Conservation (phyloP, 1,284 basidiomycete species). For the Termitomyces sp. region DNA sequence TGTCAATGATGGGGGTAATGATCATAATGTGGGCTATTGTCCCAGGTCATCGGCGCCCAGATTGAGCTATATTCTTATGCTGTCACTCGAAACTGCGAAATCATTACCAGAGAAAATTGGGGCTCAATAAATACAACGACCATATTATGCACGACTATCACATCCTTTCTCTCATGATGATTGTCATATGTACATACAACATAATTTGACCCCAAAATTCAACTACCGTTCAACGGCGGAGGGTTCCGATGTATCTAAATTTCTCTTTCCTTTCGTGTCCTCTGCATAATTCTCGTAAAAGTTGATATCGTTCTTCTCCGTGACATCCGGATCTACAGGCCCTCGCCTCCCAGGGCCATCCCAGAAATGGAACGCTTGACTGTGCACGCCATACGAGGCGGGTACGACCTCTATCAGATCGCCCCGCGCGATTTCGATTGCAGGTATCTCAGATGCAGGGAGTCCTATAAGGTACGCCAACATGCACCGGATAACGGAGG, state of each 20-base stretch:
- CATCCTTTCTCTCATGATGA: too few species aligned
- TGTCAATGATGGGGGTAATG: slow-evolving; percentile 22
- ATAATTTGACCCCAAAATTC: too few species aligned
- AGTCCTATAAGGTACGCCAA: slow-evolving; percentile 89
- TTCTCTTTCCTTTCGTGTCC: slow-evolving; percentile 71
- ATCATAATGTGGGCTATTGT: slow-evolving; percentile 21
- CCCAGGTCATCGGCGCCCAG: slow-evolving; percentile 14
- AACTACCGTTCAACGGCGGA: slow-evolving; percentile 2
- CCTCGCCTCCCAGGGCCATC: slow-evolving; percentile 67
- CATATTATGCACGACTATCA: too few species aligned
- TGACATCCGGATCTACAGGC: slow-evolving; percentile 36
- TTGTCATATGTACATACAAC: too few species aligned
- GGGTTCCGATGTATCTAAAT: slow-evolving; percentile 17
- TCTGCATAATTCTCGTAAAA: slow-evolving; percentile 86
- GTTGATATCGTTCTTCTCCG: slow-evolving; percentile 49
- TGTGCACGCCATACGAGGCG: slow-evolving; percentile 85
- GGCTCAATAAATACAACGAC: too few species aligned
- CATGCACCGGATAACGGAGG: slow-evolving; percentile 96
- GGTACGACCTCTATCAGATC: slow-evolving; percentile 88
- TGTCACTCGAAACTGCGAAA: neutral
- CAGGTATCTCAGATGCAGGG: slow-evolving; percentile 94
- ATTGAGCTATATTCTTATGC: slow-evolving; percentile 1
- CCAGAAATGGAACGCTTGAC: slow-evolving; percentile 90
- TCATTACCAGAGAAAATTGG: too few species aligned
- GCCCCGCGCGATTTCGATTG: slow-evolving; percentile 90